Percentiles rank a stretch among this genome's conserved stretches.
Evolutionary conservation across 2,329 filamentous ascomycete genomes (phyloP).

Genomic region (Dothideomycetes sp.): DNA sequence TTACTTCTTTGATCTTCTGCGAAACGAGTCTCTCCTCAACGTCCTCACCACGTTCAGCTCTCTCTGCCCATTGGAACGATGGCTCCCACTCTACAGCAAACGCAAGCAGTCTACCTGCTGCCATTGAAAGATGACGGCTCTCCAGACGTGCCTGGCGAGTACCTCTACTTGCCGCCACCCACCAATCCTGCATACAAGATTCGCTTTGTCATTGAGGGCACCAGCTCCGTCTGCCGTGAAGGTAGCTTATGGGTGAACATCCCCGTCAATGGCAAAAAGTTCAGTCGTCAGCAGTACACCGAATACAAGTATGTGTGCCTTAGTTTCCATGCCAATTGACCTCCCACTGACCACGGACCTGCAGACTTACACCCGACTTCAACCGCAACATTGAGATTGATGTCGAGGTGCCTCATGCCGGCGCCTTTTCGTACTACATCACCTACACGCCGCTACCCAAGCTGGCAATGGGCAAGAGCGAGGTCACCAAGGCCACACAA

Average conservation of each 20-base stretch:
- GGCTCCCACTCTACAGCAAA: conserved; percentile 29
- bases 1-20: not conserved
- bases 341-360: conserved; percentile 6
- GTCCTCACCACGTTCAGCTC: not conserved
- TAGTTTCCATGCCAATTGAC: not conserved
- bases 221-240: conserved; percentile 88
- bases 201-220: conserved; percentile 86
- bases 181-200: conserved; percentile 63
- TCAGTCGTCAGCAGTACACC: conserved; percentile 69
- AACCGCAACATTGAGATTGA: conserved; percentile 86
- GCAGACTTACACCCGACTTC: conserved; percentile 84
- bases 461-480: conserved; percentile 50
- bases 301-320: conserved; percentile 68
- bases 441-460: conserved; percentile 82
- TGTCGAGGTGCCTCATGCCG: conserved; percentile 70
- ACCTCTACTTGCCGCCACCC: conserved; percentile 81
- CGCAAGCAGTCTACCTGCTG: conserved; percentile 62
- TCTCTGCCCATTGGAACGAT: conserved; percentile 19
- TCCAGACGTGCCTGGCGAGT: conserved; percentile 78
- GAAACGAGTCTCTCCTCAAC: not conserved
- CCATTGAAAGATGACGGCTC: conserved; percentile 88
- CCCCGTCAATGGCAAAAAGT: conserved; percentile 64
- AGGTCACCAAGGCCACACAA: conserved; percentile 40
- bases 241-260: conserved; percentile 97
- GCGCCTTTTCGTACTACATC: conserved; percentile 89